Evolutionary conservation across 768 basidiomycete genomes (phyloP).

Genomic region (Leccinum rimulosum): DNA sequence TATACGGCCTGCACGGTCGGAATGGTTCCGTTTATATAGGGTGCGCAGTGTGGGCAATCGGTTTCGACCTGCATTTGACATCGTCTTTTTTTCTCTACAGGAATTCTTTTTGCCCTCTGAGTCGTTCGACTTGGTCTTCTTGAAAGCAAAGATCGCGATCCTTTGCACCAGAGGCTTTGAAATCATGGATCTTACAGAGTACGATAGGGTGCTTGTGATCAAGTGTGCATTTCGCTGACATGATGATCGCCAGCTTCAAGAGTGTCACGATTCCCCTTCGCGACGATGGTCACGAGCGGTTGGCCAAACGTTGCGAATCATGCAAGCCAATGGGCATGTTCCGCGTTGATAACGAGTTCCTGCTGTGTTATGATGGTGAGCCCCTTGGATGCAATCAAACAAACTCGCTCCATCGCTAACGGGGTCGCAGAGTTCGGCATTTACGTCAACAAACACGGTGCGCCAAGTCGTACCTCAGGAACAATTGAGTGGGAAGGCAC

Average conservation of each 20-base stretch:
- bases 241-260: slow-evolving; percentile 55
- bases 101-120: slow-evolving; percentile 94
- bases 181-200: slow-evolving; percentile 96
- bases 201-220: slow-evolving; percentile 27
- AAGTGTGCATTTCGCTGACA: neutral
- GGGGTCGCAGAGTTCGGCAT: slow-evolving; percentile 73
- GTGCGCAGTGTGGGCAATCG: slow-evolving; percentile 29
- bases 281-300: slow-evolving; percentile 65
- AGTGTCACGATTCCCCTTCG: slow-evolving; percentile 86
- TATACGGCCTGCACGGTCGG: slow-evolving; percentile 76
- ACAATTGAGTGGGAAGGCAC: slow-evolving; percentile 95
- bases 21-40: slow-evolving; percentile 94
- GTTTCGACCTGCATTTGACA: neutral
- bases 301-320: slow-evolving; percentile 79
- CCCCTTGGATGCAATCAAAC: neutral
- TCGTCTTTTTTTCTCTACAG: slow-evolving; percentile 23
- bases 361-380: slow-evolving; percentile 86
- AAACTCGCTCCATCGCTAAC: slow-evolving; percentile 2
- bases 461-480: slow-evolving; percentile 65
- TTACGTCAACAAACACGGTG: slow-evolving; percentile 90
- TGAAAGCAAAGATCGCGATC: slow-evolving; percentile 91
- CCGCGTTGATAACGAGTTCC: slow-evolving; percentile 83
- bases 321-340: slow-evolving; percentile 89
- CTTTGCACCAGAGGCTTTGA: slow-evolving; percentile 94
- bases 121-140: slow-evolving; percentile 86